A percentile compares a stretch with the other conserved stretches of the same genome.
phyloP scores from a whole-genome alignment of 257 asterid genomes.

The Capsicum pubescens region DNA sequence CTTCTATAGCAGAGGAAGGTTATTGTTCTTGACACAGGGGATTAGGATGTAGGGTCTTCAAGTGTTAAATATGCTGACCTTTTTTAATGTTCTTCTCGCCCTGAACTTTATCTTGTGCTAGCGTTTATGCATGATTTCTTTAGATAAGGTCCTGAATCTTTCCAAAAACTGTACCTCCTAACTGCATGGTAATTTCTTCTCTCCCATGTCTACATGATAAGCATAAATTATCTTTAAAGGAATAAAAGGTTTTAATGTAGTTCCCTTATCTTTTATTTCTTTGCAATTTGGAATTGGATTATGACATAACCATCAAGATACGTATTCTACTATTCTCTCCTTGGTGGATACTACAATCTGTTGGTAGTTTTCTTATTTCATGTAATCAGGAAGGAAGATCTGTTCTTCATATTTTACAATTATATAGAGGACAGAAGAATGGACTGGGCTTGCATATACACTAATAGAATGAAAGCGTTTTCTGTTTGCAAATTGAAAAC shows the following conservation, averaged over 20 bases:
- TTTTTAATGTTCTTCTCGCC: neutral
- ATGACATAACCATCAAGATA: neutral
- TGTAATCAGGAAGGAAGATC: constrained; percentile 2
- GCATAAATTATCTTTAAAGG: neutral
- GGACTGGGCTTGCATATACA: neutral
- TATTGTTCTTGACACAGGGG: neutral
- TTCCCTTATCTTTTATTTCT: neutral
- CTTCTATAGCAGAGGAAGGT: neutral
- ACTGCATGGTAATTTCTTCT: neutral
- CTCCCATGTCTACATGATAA: constrained; percentile 13
- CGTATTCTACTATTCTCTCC: neutral
- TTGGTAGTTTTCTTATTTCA: neutral
- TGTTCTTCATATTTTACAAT: neutral
- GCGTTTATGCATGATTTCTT: neutral
- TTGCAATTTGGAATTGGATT: neutral
- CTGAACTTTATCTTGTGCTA: neutral
- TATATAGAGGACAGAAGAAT: neutral
- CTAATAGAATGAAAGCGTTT: neutral
- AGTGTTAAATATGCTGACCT: neutral
- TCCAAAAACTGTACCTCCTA: neutral
- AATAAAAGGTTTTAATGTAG: neutral
- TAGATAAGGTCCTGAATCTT: constrained; percentile 21
- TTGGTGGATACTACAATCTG: constrained; percentile 1
- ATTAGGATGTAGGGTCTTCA: constrained; percentile 18
- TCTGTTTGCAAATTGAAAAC: constrained; percentile 18